Evolutionary conservation across 208 protist species (phyloP).

Genomic region (Blechomonas ayalai): DNA sequence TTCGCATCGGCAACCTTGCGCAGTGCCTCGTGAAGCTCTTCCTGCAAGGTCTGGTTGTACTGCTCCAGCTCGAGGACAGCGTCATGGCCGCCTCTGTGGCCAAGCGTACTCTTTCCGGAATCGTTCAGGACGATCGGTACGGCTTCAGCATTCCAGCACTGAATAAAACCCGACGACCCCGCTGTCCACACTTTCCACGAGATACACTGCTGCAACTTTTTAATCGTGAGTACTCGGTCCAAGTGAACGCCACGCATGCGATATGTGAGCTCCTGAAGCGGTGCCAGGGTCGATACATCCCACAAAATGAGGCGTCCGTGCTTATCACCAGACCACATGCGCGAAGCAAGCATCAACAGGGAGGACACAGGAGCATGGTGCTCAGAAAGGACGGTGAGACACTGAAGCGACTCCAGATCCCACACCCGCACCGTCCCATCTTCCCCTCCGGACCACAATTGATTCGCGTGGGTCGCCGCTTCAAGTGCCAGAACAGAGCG

Average conservation of each 20-base stretch:
- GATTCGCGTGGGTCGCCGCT: slow-evolving; percentile 43
- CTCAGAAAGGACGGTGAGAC: slow-evolving; percentile 24
- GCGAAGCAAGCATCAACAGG: slow-evolving; percentile 44
- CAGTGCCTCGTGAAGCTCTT: slow-evolving; percentile 10
- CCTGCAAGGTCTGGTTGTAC: slow-evolving; percentile 13
- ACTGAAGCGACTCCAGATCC: slow-evolving; percentile 55
- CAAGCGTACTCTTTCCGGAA: neutral
- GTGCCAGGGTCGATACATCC: slow-evolving; percentile 62
- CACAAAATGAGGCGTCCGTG: slow-evolving; percentile 73
- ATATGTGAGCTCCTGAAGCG: slow-evolving; percentile 52
- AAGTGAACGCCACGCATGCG: slow-evolving; percentile 22
- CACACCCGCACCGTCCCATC: slow-evolving; percentile 79
- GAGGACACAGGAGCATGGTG: slow-evolving; percentile 63
- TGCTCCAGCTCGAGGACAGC: slow-evolving; percentile 5
- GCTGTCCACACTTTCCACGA: slow-evolving; percentile 76
- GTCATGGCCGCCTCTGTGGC: neutral
- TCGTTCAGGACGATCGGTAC: slow-evolving; percentile 52
- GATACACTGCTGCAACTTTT: slow-evolving; percentile 40
- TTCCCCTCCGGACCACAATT: slow-evolving; percentile 78
- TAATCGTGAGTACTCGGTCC: slow-evolving; percentile 43
- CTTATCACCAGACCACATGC: slow-evolving; percentile 83
- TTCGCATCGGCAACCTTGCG: slow-evolving; percentile 8
- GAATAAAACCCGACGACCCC: slow-evolving; percentile 47
- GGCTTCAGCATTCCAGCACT: slow-evolving; percentile 85
- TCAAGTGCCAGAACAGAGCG: slow-evolving; percentile 30